A percentile compares a stretch with the other conserved stretches of the same genome.
Evolutionary conservation across 2,329 filamentous ascomycete genomes (phyloP).

Genomic region (Sporothrix sp.): DNA sequence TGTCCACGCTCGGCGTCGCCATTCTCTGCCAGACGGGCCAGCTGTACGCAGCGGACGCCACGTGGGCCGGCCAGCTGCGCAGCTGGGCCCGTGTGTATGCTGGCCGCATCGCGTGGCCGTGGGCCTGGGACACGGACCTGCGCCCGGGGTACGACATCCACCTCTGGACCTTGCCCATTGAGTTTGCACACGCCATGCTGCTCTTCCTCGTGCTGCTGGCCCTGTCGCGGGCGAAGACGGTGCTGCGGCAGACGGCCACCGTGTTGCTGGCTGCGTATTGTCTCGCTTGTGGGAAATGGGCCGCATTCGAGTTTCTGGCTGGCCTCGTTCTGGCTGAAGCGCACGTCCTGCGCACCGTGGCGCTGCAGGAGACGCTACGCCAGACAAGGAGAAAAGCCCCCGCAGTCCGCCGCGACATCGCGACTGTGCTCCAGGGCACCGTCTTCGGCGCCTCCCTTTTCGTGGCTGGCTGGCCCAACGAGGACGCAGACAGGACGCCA

Average conservation of each 20-base stretch:
- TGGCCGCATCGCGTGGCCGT: constrained; percentile 27
- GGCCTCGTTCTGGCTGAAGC: constrained; percentile 38
- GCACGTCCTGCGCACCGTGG: constrained; percentile 22
- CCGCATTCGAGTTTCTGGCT: constrained; percentile 35
- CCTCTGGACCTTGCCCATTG: constrained; percentile 40
- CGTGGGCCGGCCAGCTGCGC: constrained; percentile 22
- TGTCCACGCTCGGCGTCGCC: constrained; percentile 32
- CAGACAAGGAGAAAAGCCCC: no score
- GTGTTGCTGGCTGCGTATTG: constrained; percentile 30
- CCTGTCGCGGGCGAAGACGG: constrained; percentile 26
- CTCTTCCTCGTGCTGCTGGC: constrained; percentile 32
- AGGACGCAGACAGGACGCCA: constrained; percentile 25
- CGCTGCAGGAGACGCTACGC: no score
- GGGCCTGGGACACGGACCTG: constrained; percentile 27
- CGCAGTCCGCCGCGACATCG: not conserved
- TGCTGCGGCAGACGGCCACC: constrained; percentile 24
- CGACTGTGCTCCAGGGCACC: constrained; percentile 16
- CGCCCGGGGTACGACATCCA: constrained; percentile 33
- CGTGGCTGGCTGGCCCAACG: constrained; percentile 33
- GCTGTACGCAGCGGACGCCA: constrained; percentile 21
- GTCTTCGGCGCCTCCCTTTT: constrained; percentile 12
- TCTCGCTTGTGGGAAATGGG: constrained; percentile 32
- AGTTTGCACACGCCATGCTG: constrained; percentile 37
- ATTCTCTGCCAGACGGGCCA: constrained; percentile 25
- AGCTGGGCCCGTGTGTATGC: constrained; percentile 25